A percentile compares a stretch with the other conserved stretches of the same genome.
Evolutionary conservation across 2,329 filamentous ascomycete species (phyloP).

Genomic region (Colletotrichum siamense): DNA sequence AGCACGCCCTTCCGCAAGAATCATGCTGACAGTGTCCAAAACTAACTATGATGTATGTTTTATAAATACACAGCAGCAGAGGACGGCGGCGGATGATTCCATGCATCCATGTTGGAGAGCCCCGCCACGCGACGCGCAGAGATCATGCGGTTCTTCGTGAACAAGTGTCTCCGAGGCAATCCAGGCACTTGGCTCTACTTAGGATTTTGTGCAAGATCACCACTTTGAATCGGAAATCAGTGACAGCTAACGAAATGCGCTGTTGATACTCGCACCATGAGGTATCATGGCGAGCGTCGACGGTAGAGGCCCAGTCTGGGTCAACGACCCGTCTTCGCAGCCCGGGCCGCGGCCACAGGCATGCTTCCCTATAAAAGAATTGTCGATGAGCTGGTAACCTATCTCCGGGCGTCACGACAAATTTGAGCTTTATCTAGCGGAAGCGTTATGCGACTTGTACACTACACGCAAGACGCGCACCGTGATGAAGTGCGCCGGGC

Average conservation of each 20-base stretch:
- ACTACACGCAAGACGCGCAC: not conserved
- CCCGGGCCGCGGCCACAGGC: not conserved
- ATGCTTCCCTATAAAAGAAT: not conserved
- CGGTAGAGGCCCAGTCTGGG: not conserved
- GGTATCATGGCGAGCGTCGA: not conserved
- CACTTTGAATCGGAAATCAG: too few relatives aligned
- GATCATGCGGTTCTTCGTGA: not conserved
- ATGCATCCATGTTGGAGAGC: not conserved
- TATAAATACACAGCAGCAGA: fast-evolving
- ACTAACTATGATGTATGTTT: fast-evolving
- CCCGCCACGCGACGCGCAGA: not conserved
- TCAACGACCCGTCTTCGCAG: not conserved
- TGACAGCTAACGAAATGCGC: fast-evolving
- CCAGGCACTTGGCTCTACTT: too few relatives aligned
- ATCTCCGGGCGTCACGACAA: fast-evolving
- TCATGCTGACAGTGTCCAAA: fast-evolving
- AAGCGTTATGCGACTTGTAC: not conserved
- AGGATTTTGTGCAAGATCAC: too few relatives aligned
- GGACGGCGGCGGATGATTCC: fast-evolving
- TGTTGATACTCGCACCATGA: not conserved
- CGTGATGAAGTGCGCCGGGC: not conserved
- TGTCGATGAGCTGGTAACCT: too few relatives aligned
- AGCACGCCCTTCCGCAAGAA: fast-evolving
- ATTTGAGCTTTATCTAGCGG: not conserved
- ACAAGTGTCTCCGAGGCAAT: not conserved